These are phyloP conservation scores for Suhomyces prunicola DNA, from an alignment of 805 yeast species.

Conservation along the genomic window DNA sequence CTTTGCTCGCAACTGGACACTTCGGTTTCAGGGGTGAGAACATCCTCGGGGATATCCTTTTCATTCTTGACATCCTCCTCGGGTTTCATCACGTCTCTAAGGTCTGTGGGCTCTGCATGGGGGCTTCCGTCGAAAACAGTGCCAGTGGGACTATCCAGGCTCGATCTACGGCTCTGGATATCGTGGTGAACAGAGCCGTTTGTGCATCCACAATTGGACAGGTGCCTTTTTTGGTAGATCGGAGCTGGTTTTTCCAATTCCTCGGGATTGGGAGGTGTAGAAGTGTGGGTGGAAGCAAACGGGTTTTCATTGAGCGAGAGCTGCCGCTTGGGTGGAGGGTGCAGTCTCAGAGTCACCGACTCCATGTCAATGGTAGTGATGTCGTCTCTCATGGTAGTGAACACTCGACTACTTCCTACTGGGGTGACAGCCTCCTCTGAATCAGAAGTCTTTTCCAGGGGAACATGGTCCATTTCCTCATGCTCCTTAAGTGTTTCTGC, in stretches of 20 bases:
- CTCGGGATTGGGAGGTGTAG: neutral
- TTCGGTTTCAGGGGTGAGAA: neutral
- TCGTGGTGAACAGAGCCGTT: neutral
- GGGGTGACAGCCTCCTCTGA: neutral
- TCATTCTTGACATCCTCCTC: neutral
- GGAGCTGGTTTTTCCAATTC: slow-evolving; percentile 7
- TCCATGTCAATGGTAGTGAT: slow-evolving; percentile 37
- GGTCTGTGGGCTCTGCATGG: neutral
- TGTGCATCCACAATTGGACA: neutral
- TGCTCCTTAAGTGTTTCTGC: slow-evolving; percentile 12
- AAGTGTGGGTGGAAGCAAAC: slow-evolving; percentile 2
- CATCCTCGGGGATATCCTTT: too few relatives aligned
- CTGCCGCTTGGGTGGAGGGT: neutral
- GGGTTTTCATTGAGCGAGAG: slow-evolving; percentile 15
- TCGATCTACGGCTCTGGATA: neutral
- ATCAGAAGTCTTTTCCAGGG: neutral
- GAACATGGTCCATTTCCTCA: slow-evolving; percentile 10
- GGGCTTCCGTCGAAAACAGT: neutral
- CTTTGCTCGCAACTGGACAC: neutral
- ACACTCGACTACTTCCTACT: slow-evolving; percentile 6
- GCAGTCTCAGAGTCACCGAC: neutral
- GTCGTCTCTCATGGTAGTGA: slow-evolving; percentile 30
- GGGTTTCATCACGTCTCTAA: neutral
- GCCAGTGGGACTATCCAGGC: neutral
- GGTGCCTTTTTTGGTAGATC: neutral